phyloP scores from a whole-genome alignment of 805 yeast species.

The Pichia paraexigua region DNA sequence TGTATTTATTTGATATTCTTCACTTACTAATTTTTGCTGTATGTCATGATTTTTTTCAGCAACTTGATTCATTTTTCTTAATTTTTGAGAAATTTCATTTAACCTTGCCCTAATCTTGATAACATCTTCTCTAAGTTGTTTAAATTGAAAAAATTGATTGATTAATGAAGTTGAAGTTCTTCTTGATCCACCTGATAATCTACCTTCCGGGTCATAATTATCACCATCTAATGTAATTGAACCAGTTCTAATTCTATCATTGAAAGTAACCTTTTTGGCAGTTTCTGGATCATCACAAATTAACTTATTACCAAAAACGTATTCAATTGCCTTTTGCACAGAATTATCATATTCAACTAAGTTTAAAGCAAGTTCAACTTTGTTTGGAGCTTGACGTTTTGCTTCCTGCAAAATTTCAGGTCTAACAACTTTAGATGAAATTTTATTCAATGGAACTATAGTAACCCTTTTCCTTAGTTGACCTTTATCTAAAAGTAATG shows the following conservation, averaged over 20 bases:
- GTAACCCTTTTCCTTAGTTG: conserved; percentile 76
- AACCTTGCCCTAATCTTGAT: conserved; percentile 34
- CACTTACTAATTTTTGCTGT: conserved; percentile 51
- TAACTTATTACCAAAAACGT: conserved; percentile 83
- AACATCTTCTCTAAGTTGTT: conserved; percentile 36
- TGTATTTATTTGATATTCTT: conserved; percentile 50
- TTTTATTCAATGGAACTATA: conserved; percentile 85
- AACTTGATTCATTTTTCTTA: conserved; percentile 35
- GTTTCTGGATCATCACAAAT: conserved; percentile 82
- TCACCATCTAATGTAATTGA: conserved; percentile 92
- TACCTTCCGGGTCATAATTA: conserved; percentile 92
- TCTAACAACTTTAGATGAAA: conserved; percentile 51
- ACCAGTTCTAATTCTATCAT: conserved; percentile 69
- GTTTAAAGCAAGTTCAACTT: conserved; percentile 84
- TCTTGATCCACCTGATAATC: conserved; percentile 91
- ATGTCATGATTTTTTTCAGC: conserved; percentile 44
- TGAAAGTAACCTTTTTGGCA: conserved; percentile 82
- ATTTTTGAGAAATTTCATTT: conserved; percentile 29
- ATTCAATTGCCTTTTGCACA: conserved; percentile 77
- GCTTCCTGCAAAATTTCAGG: conserved; percentile 53
- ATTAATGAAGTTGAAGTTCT: conserved; percentile 50
- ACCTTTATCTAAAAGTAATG: conserved; percentile 72
- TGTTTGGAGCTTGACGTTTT: conserved; percentile 67
- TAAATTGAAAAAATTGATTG: conserved; percentile 54
- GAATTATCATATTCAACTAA: conserved; percentile 67